Base-by-base conservation (phyloP, 1,284 basidiomycete species). In the Ceratobasidium papillatum region DNA sequence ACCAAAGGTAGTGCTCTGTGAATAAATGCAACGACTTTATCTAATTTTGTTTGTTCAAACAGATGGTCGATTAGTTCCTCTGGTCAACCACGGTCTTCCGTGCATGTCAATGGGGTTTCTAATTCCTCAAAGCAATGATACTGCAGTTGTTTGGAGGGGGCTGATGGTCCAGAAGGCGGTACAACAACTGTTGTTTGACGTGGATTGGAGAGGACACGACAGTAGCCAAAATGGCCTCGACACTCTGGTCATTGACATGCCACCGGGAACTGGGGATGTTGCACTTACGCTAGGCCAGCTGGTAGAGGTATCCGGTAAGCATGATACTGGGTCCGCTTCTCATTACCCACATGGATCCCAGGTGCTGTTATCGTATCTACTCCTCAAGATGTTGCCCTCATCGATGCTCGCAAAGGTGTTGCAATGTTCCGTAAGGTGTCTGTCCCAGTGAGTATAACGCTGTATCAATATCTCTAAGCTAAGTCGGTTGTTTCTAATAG, bases 91-190 rank as follows among this genome's bases (percentile, higher is more conserved):
- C 81, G 93, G 94, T 1, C 82, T 99, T 3, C 91, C 93, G 27
- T 95, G 94, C 79, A 99, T 99, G 97, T 98, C 95, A 1, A 99
- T 99, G 90, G 97, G 96, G 0, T 99, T 91, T 79, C 86, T 94
- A 8, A 84, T 94, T 30, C 45, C 74, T 74, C 22, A 81, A 81
- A n/a, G 84, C 63, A 85, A 86, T 45, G 93, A 96, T 79, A 90
- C 90, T 0, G 90, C 95, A 0, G 88, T 99, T 22, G 95, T 97
- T 30, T 99, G 97, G 97, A 87, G 97, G 47, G 97, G 97, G 0
- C 88, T 99, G 63, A 99, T 99, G 97, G 98, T 99, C 1, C 96
- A 98, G 84, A 99, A 99, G 81, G 96, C 97, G 30, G 95, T 97
- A 0, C 97, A 99, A 82, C 95, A 99, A 81, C 86, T 99, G 0